Percentiles rank a stretch among this genome's conserved stretches.
Conservation (phyloP, 2,329 filamentous ascomycete species). For the Alternaria atra region DNA sequence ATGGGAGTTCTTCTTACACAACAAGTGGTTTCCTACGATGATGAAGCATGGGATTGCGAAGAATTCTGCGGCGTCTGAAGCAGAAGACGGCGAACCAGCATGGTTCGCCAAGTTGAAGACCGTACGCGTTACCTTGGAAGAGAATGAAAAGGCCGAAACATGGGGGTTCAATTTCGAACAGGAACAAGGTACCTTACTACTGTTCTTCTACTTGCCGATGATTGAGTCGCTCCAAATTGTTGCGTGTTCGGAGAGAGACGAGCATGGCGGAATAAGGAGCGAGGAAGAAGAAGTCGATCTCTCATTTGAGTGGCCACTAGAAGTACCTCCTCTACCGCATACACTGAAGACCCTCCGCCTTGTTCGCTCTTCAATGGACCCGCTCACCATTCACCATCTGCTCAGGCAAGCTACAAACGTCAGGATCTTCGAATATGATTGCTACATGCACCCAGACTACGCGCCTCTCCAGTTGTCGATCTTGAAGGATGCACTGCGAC, state of each 20-base stretch:
- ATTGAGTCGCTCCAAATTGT: conserved; percentile 3
- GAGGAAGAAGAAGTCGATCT: background rate
- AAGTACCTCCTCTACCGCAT: background rate
- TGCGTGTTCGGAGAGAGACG: background rate
- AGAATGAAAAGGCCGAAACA: background rate
- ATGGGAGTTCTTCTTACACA: background rate
- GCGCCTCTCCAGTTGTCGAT: background rate
- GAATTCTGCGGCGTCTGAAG: background rate
- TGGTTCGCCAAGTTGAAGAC: background rate
- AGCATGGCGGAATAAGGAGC: background rate
- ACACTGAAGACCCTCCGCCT: conserved; percentile 7
- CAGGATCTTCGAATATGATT: conserved; percentile 4
- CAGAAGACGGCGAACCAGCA: background rate
- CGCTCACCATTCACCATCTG: background rate
- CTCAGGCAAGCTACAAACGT: conserved; percentile 7
- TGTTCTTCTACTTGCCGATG: conserved; percentile 1
- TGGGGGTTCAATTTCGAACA: background rate
- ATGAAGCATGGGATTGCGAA: background rate
- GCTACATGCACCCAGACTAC: background rate
- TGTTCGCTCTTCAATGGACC: background rate
- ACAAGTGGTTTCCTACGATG: background rate
- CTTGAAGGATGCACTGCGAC: background rate
- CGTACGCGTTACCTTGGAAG: background rate
- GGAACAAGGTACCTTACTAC: background rate
- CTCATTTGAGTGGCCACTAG: conserved; percentile 7